Percentiles rank a stretch among this genome's conserved stretches.
Conservation (phyloP, 2,329 filamentous ascomycete species). For the Beauveria scarabaeidicola region DNA sequence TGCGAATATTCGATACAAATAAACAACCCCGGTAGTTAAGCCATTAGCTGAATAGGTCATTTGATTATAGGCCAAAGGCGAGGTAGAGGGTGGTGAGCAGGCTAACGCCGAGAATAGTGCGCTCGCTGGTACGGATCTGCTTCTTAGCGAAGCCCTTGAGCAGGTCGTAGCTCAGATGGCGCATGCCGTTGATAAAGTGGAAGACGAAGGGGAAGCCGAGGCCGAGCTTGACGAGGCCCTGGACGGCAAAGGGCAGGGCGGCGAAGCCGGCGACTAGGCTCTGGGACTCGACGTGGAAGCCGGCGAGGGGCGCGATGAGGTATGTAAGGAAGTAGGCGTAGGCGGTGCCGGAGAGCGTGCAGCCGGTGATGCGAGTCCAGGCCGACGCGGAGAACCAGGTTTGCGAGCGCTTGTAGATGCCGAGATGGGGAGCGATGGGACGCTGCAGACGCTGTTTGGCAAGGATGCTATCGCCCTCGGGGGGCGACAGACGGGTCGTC, state of each 20-base stretch:
- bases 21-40: not conserved
- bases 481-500: slow-evolving; percentile 47
- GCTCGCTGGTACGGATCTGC: slow-evolving; percentile 37
- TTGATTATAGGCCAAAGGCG: slow-evolving; percentile 37
- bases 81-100: slow-evolving; percentile 35
- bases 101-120: slow-evolving; percentile 40
- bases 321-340: slow-evolving; percentile 78
- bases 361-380: slow-evolving; percentile 79
- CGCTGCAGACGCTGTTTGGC: slow-evolving; percentile 71
- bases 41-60: too few species aligned
- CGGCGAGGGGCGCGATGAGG: slow-evolving; percentile 68
- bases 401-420: slow-evolving; percentile 79
- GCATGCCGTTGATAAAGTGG: slow-evolving; percentile 47
- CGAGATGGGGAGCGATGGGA: slow-evolving; percentile 75
- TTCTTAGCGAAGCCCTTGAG: slow-evolving; percentile 42
- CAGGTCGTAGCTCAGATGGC: slow-evolving; percentile 46
- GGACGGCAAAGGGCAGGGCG: slow-evolving; percentile 48
- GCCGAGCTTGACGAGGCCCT: slow-evolving; percentile 48
- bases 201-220: slow-evolving; percentile 52
- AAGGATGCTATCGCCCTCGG: slow-evolving; percentile 57
- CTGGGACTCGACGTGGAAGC: slow-evolving; percentile 51
- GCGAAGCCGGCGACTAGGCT: slow-evolving; percentile 54
- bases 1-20: slow-evolving; percentile 6
- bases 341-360: slow-evolving; percentile 59
- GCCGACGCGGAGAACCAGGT: slow-evolving; percentile 69